Evolutionary conservation across 441 rosid genomes (phyloP).

Genomic region (Aleurites moluccanus): DNA sequence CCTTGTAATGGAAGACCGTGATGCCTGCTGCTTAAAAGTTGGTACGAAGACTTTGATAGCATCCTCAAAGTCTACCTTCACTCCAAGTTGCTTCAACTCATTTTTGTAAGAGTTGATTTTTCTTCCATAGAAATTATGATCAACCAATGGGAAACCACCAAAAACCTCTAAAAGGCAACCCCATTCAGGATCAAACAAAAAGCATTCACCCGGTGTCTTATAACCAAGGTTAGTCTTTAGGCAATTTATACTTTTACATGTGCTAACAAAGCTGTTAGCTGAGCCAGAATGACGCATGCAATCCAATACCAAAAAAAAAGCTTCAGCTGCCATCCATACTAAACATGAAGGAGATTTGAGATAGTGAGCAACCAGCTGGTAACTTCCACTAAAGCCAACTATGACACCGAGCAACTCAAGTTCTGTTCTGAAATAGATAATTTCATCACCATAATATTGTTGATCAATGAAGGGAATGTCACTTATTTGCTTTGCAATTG

Average conservation of each 20-base stretch:
- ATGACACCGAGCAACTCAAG: constrained; percentile 58
- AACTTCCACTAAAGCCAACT: constrained; percentile 31
- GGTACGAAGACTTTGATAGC: constrained; percentile 41
- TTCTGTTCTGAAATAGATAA: constrained; percentile 40
- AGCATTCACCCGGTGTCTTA: constrained; percentile 52
- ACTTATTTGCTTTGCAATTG: constrained; percentile 49
- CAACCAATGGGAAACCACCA: constrained; percentile 45
- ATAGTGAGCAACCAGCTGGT: constrained; percentile 36
- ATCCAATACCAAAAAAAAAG: constrained; percentile 39
- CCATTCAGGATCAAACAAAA: constrained; percentile 53
- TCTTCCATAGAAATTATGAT: constrained; percentile 41
- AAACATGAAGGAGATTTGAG: constrained; percentile 35
- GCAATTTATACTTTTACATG: constrained; percentile 35
- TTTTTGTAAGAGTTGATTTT: constrained; percentile 28
- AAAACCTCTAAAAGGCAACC: constrained; percentile 52
- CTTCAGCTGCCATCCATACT: constrained; percentile 35
- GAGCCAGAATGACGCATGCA: constrained; percentile 33
- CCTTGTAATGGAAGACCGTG: constrained; percentile 36
- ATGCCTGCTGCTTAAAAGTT: constrained; percentile 41
- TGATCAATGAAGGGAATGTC: constrained; percentile 52
- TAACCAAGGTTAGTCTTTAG: constrained; percentile 53
- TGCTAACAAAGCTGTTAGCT: constrained; percentile 18
- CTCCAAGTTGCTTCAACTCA: constrained; percentile 54
- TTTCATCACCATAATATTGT: constrained; percentile 41
- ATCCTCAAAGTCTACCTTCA: constrained; percentile 42